These are phyloP conservation scores for Chondrostereum purpureum DNA, from an alignment of 1,284 basidiomycete genomes.

Conservation along the genomic window DNA sequence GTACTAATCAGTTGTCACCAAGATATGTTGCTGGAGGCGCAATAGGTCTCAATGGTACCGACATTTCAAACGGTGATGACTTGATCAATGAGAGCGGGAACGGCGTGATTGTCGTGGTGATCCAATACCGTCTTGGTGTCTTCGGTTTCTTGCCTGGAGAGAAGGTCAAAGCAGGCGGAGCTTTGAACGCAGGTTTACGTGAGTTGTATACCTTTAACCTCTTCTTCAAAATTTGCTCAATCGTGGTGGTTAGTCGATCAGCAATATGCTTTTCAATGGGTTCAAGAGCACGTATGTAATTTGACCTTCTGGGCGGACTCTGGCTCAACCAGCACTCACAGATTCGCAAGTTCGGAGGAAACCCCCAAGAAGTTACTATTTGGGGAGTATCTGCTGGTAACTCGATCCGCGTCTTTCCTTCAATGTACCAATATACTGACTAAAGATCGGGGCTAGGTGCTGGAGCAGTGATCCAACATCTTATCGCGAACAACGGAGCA, in stretches of 20 bases:
- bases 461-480: slow-evolving; percentile 27
- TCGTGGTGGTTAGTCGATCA: slow-evolving; percentile 19
- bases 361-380: slow-evolving; percentile 21
- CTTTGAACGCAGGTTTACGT: slow-evolving; percentile 23
- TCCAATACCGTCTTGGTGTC: slow-evolving; percentile 19
- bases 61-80: too few species aligned
- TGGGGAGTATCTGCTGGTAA: slow-evolving; percentile 28
- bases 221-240: too few species aligned
- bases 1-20: slow-evolving; percentile 1
- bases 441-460: slow-evolving; percentile 19
- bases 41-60: slow-evolving; percentile 12
- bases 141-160: slow-evolving; percentile 23
- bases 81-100: slow-evolving; percentile 15
- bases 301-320: background rate
- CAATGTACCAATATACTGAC: background rate
- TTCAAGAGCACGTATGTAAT: slow-evolving; percentile 21
- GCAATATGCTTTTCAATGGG: slow-evolving; percentile 23
- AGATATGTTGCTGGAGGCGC: slow-evolving; percentile 15
- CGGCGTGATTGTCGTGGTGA: slow-evolving; percentile 16
- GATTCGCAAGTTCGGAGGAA: slow-evolving; percentile 22
- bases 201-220: slow-evolving; percentile 3
- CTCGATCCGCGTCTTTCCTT: background rate
- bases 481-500: slow-evolving; percentile 26
- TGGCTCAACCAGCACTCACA: slow-evolving; percentile 7
- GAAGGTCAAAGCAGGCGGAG: slow-evolving; percentile 20